These are phyloP conservation scores for Aspergillus novofumigatus DNA, from an alignment of 2,329 filamentous ascomycete genomes.

Conservation along the genomic window DNA sequence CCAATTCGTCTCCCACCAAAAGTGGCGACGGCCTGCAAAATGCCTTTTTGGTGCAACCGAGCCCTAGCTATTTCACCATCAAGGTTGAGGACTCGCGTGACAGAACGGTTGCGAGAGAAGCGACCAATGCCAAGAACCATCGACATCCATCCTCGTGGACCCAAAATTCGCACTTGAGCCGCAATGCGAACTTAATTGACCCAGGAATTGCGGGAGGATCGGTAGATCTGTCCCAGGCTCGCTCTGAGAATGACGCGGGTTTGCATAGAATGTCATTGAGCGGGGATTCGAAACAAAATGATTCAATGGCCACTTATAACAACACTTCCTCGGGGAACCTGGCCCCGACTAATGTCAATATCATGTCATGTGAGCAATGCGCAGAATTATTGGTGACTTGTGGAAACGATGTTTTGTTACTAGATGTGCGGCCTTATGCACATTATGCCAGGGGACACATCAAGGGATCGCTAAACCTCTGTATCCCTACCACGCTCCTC, in stretches of 20 bases:
- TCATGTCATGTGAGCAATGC: slow-evolving; percentile 52
- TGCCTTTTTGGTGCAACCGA: slow-evolving; percentile 38
- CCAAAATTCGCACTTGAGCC: slow-evolving; percentile 60
- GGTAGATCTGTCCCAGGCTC: slow-evolving; percentile 58
- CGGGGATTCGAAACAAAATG: slow-evolving; percentile 4
- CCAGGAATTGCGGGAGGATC: slow-evolving; percentile 78
- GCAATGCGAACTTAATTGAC: slow-evolving; percentile 20
- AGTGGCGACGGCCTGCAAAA: slow-evolving; percentile 14
- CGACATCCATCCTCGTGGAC: slow-evolving; percentile 69
- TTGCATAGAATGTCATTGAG: slow-evolving; percentile 17
- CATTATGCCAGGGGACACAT: slow-evolving; percentile 75
- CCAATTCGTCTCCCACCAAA: slow-evolving; percentile 19
- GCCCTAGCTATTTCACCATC: slow-evolving; percentile 86
- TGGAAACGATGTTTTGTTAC: slow-evolving; percentile 58
- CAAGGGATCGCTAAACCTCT: slow-evolving; percentile 78
- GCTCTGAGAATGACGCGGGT: slow-evolving; percentile 16
- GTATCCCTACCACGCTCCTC: slow-evolving; percentile 88
- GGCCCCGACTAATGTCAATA: slow-evolving; percentile 37
- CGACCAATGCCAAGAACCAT: slow-evolving; percentile 61
- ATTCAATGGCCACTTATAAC: background rate
- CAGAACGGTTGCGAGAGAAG: slow-evolving; percentile 57
- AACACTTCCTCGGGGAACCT: background rate
- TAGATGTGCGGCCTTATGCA: slow-evolving; percentile 84
- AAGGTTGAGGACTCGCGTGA: slow-evolving; percentile 59
- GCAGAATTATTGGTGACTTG: slow-evolving; percentile 53